Base-by-base conservation (phyloP, 345 rosid species). In the Populus pruinosa region DNA sequence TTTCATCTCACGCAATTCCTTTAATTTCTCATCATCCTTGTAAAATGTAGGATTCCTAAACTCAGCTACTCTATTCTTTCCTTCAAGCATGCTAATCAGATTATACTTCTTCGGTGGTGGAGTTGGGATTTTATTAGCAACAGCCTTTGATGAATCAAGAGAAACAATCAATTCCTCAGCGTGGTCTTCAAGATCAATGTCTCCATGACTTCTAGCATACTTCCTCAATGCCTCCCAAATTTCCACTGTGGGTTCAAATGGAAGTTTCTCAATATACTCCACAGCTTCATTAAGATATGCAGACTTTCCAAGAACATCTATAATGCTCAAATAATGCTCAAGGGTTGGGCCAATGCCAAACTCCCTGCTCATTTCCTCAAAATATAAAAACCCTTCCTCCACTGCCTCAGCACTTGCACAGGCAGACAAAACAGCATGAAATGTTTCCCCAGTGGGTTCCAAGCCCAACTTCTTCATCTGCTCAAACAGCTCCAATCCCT, bases 301-400 rank as follows among this genome's bases (percentile, higher is more conserved):
- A 21, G 86, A 84, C 81, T 91, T 91, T 21, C 92, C 94, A 75
- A 92, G 85, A 81, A 92, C 88, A 78, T 83, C 94, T 44, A 92
- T 65, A 75, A 89, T 56, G 62, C 93, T 92, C 83, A 87, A 56
- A 80, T 85, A 86, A 80, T 92, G 97, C 39, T 87, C 86, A 23
- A 69, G 39, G 67, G 75, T 82, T 0, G 92, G 94, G 75, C 65
- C 75, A 69, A 88, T 86, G 71, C 88, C 90, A 68, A 79, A 81
- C 82, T 89, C 91, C 11, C 71, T 83, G 67, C 69, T 68, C 93
- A 91, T 89, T 14, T 90, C 87, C 73, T 87, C 89, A 25, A 91
- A 92, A 82, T 91, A 90, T 72, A 91, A 56, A 78, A 88, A 89
- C 6, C 89, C 97, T 83, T 92, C 94, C 76, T 92, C 89, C 25